Conservation (phyloP, 352 stramenopile species). For the Phytophthora agathidicida region DNA sequence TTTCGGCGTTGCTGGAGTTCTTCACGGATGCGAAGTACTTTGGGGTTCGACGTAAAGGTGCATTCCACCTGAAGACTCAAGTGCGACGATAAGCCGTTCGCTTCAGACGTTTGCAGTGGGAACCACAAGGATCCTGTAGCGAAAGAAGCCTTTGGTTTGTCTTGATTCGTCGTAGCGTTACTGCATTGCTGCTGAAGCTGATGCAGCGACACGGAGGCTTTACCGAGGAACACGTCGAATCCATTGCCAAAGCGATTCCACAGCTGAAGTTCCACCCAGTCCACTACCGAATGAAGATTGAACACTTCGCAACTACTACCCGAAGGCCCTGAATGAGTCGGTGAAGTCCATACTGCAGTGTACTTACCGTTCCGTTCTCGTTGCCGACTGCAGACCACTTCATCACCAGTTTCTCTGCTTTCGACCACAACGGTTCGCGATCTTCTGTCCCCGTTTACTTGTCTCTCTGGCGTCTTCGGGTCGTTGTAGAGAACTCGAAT, state of each 20-base stretch:
- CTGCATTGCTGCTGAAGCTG: constrained; percentile 26
- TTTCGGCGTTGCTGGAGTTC: constrained; percentile 14
- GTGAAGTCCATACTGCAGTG: constrained; percentile 42
- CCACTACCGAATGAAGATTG: constrained; percentile 36
- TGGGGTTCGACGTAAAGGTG: constrained; percentile 36
- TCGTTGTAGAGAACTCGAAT: constrained; percentile 53
- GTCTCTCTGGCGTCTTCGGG: constrained; percentile 6
- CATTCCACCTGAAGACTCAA: constrained; percentile 50
- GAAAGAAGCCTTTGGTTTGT: neutral
- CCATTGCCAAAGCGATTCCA: constrained; percentile 69
- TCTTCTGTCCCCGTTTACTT: constrained; percentile 1
- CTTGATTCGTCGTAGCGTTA: neutral
- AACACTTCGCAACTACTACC: constrained; percentile 15
- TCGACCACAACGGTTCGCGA: constrained; percentile 24
- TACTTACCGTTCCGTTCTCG: constrained; percentile 44
- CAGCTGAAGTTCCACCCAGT: constrained; percentile 62
- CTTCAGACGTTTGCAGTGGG: constrained; percentile 35
- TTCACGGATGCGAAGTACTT: constrained; percentile 29
- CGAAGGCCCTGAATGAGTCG: neutral
- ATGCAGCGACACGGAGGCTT: constrained; percentile 40
- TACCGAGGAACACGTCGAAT: constrained; percentile 62
- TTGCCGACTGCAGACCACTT: constrained; percentile 20
- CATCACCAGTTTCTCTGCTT: constrained; percentile 5
- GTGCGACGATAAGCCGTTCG: constrained; percentile 10
- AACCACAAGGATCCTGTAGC: constrained; percentile 44